These are phyloP conservation scores for Pseudonitzschia multistriata DNA, from an alignment of 108 stramenopile species.

Conservation along the genomic window DNA sequence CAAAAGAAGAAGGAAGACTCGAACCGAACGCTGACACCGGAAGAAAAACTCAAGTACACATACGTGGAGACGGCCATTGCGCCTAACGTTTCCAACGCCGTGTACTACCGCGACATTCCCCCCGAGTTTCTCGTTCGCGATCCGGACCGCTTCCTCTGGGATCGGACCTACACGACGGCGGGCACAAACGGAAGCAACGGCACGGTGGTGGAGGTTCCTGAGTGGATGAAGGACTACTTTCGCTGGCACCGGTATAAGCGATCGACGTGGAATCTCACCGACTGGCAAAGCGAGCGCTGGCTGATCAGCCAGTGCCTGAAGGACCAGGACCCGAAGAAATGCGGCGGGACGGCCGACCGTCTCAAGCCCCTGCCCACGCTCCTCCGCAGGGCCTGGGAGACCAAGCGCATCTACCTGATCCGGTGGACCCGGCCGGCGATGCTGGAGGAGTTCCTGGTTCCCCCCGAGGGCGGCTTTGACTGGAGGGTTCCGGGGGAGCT, in stretches of 20 bases:
- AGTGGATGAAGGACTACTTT: slow-evolving; percentile 49
- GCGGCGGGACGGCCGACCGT: slow-evolving; percentile 40
- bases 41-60: slow-evolving; percentile 2
- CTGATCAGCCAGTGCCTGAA: slow-evolving; percentile 29
- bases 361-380: slow-evolving; percentile 30
- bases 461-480: slow-evolving; percentile 46
- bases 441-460: slow-evolving; percentile 44
- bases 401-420: slow-evolving; percentile 39
- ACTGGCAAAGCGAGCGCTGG: slow-evolving; percentile 22
- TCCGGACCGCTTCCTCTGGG: slow-evolving; percentile 22
- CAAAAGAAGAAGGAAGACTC: background rate
- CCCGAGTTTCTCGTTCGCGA: background rate
- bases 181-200: background rate
- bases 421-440: slow-evolving; percentile 37
- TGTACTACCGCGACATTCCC: slow-evolving; percentile 18
- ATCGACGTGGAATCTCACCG: slow-evolving; percentile 8
- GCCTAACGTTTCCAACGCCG: slow-evolving; percentile 15
- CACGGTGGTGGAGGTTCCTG: too few species aligned
- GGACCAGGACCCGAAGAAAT: slow-evolving; percentile 5
- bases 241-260: slow-evolving; percentile 38
- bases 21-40: background rate
- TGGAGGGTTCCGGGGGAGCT: slow-evolving; percentile 41
- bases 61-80: background rate
- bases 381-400: slow-evolving; percentile 28
- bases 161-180: background rate